Conservation (phyloP, 2,329 filamentous ascomycete genomes). For the Fusarium gaditjirri region DNA sequence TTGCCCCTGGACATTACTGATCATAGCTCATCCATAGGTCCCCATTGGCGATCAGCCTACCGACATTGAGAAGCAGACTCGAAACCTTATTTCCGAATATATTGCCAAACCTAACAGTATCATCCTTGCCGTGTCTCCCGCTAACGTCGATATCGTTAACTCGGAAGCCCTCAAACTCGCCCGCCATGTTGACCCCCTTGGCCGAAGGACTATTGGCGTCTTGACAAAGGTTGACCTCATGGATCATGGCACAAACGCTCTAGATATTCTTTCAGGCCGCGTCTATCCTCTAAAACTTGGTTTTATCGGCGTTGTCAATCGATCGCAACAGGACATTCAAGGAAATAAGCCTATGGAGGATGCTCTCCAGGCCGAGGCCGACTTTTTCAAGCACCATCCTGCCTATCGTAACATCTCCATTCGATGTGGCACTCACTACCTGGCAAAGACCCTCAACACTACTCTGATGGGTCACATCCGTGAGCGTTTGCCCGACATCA, state of each 20-base stretch:
- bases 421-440: constrained; percentile 91
- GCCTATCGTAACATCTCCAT: constrained; percentile 96
- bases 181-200: constrained; percentile 94
- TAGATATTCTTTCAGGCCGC: constrained; percentile 96
- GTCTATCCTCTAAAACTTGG: constrained; percentile 97
- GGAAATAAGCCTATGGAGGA: constrained; percentile 95
- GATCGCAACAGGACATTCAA: constrained; percentile 98
- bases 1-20: constrained; percentile 34
- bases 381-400: constrained; percentile 97
- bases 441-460: constrained; percentile 93
- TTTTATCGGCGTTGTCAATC: constrained; percentile 97
- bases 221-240: constrained; percentile 97
- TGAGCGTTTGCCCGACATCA: constrained; percentile 95
- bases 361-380: constrained; percentile 86
- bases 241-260: constrained; percentile 97
- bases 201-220: constrained; percentile 94
- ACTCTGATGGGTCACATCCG: constrained; percentile 97
- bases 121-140: constrained; percentile 93
- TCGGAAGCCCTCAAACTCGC: constrained; percentile 97
- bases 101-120: constrained; percentile 99
- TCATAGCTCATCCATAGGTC: constrained; percentile 63
- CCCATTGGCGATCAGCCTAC: constrained; percentile 97
- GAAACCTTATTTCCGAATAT: constrained; percentile 96
- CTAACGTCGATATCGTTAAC: constrained; percentile 98
- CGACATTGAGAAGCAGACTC: constrained; percentile 98